Evolutionary conservation across 1,284 basidiomycete species (phyloP).

Genomic region (Albatrellus sp.): DNA sequence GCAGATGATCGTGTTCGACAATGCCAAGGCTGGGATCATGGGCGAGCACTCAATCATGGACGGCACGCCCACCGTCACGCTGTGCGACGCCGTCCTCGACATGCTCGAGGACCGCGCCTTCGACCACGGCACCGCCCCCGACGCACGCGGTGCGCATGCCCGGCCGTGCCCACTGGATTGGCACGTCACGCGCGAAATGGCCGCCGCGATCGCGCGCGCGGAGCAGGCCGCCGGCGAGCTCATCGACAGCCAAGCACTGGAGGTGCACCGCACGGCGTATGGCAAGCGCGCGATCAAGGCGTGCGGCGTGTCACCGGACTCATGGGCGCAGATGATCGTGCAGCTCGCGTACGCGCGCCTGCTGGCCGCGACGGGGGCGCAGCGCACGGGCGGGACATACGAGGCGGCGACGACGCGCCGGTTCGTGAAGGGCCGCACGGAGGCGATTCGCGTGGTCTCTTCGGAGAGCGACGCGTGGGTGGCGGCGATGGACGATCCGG

Average conservation of each 20-base stretch:
- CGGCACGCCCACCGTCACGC: slow-evolving; percentile 51
- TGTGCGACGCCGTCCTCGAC: slow-evolving; percentile 65
- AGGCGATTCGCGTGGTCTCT: slow-evolving; percentile 74
- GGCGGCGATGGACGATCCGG: slow-evolving; percentile 53
- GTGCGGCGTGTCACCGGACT: slow-evolving; percentile 78
- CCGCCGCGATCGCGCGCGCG: slow-evolving; percentile 42
- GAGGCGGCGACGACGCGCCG: slow-evolving; percentile 80
- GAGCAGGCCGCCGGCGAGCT: slow-evolving; percentile 48
- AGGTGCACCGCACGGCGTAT: slow-evolving; percentile 60
- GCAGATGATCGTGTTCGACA: slow-evolving; percentile 74
- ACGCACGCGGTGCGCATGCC: slow-evolving; percentile 5
- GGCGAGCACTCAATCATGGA: slow-evolving; percentile 93
- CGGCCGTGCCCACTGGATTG: slow-evolving; percentile 44
- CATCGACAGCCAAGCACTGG: slow-evolving; percentile 55
- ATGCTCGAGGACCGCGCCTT: slow-evolving; percentile 48
- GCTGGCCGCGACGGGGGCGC: slow-evolving; percentile 25
- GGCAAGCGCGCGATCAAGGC: slow-evolving; percentile 84
- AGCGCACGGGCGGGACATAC: slow-evolving; percentile 58
- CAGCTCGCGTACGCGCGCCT: slow-evolving; percentile 78
- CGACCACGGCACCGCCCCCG: slow-evolving; percentile 32
- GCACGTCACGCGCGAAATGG: slow-evolving; percentile 36
- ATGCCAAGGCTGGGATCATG: slow-evolving; percentile 71
- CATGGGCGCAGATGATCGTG: slow-evolving; percentile 86
- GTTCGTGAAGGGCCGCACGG: slow-evolving; percentile 81
- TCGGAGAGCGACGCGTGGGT: slow-evolving; percentile 66